Percentiles rank a stretch among this genome's conserved stretches.
Evolutionary conservation across 805 yeast species (phyloP).

Genomic region (Metschnikowia henanensis): DNA sequence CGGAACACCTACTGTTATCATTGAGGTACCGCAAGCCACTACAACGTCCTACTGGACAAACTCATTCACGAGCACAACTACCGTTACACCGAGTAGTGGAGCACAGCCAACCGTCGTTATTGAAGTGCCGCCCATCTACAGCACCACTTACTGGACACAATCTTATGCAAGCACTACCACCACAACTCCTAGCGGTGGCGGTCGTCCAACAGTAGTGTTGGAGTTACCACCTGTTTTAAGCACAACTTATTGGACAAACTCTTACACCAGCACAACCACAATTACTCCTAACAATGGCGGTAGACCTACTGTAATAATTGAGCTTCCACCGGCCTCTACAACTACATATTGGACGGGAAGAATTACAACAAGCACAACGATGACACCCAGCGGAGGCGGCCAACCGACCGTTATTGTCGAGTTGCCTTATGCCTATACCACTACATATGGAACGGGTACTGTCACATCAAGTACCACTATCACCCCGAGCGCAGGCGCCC

Average conservation of each 20-base stretch:
- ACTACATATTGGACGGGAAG: neutral
- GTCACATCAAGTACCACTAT: neutral
- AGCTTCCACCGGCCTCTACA: neutral
- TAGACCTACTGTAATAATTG: neutral
- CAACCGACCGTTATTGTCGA: slow-evolving; percentile 1
- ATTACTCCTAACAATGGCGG: neutral
- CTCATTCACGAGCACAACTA: neutral
- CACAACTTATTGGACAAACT: neutral
- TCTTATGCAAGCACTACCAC: neutral
- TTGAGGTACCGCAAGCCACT: neutral
- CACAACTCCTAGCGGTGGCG: neutral
- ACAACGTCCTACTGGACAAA: too few relatives aligned
- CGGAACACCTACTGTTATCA: neutral
- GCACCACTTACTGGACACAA: neutral
- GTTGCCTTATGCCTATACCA: neutral
- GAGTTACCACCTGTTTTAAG: neutral
- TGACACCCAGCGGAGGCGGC: neutral
- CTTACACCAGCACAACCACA: slow-evolving; percentile 1
- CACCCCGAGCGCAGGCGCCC: neutral
- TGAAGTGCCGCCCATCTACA: neutral
- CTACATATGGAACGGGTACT: neutral
- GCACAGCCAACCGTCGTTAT: neutral
- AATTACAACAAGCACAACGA: neutral
- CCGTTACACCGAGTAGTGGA: neutral
- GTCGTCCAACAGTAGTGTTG: slow-evolving; percentile 1